Evolutionary conservation across 2,329 filamentous ascomycete species (phyloP), one percentile per base, ranked within the genome.

Genomic region (Xylaria sp.): DNA sequence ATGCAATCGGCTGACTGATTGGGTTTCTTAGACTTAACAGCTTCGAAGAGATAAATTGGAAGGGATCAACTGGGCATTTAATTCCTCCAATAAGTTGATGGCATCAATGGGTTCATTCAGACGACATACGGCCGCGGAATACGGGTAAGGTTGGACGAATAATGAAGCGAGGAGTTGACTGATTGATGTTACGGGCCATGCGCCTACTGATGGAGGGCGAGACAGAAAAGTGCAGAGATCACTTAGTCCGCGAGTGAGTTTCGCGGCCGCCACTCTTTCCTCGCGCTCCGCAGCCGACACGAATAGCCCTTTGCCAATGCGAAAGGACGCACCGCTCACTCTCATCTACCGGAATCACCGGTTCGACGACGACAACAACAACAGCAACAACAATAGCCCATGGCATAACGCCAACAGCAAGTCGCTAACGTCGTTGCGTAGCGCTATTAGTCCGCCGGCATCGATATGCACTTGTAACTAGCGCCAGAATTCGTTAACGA

Each of bases 81-180:
- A 51, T 51, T 51, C 48, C 48, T 51, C 48, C 48, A 51, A 51
- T 51, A 31, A n/a, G 26, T n/a, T 28, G 48, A 51, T n/a, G 23
- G 6, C 13, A 51, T n/a, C 26, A 31, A 17, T 51, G 13, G 9
- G 26, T 51, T 31, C 31, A 31, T 31, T 51, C 7, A n/a, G 15
- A 31, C 26, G 49, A 26, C 49, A 31, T 2, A 17, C 26, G 7
- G 26, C 13, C 13, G 6, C 3, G 6, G 9, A 17, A 28, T 17
- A 31, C 11, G 23, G 48, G 17, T 51, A 6, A 5, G 20, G 31
- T 33, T 9, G 7, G 7, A 26, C 10, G 20, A 9, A 26, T 6
- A 17, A 42, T 6, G 13, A 48, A 48, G 23, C 20, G 2, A 20
- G 20, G 44, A 4, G 46, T 26, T 13, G 46, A 48, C 46, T 40